Conservation (phyloP, 257 asterid species). For the Jaltomata sinuosa region DNA sequence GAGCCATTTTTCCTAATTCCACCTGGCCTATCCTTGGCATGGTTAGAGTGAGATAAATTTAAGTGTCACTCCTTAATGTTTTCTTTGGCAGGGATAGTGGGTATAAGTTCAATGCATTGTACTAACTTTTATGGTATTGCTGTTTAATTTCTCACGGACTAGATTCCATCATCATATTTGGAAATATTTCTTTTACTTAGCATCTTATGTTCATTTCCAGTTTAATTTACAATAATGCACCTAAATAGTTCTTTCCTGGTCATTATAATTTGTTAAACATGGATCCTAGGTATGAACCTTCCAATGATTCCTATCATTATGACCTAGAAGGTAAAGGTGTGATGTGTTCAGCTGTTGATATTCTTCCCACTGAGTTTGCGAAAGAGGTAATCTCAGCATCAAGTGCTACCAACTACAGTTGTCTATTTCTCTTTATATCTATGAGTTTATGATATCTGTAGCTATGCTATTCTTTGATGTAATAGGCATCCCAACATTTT, state of each 20-base stretch:
- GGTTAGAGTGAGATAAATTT: neutral
- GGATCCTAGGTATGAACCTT: conserved; percentile 60
- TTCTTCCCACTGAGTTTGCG: conserved; percentile 95
- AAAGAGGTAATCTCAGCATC: conserved; percentile 51
- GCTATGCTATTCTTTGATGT: neutral
- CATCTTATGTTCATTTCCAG: neutral
- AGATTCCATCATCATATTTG: neutral
- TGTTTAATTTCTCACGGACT: neutral
- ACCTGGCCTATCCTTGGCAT: neutral
- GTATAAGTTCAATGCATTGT: neutral
- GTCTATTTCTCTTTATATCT: neutral
- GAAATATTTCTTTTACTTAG: neutral
- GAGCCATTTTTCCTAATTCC: neutral
- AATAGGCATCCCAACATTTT: conserved; percentile 90
- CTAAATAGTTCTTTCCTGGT: neutral
- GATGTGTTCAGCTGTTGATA: conserved; percentile 85
- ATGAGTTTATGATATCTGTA: neutral
- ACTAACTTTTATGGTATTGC: neutral
- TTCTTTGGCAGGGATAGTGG: neutral
- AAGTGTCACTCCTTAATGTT: neutral
- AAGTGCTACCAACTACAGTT: neutral
- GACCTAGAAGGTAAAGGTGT: conserved; percentile 83
- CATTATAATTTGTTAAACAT: conserved; percentile 3
- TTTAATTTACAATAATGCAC: neutral
- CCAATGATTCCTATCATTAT: conserved; percentile 53